Base-by-base conservation (phyloP, 1,284 basidiomycete genomes). In the Ganoderma meredithae region DNA sequence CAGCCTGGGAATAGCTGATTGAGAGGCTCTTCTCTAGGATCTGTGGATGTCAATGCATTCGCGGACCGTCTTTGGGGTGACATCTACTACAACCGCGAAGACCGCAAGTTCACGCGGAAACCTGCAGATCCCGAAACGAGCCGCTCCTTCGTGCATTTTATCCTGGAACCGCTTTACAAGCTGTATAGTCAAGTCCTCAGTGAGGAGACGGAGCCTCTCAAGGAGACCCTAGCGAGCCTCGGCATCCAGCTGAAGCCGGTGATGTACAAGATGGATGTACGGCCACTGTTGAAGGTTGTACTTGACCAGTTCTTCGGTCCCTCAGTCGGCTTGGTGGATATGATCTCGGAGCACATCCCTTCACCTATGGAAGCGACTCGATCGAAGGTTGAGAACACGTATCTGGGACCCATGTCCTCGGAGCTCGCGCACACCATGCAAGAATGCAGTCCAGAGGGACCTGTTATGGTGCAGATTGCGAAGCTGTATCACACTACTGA, bases 201-300 rank as follows among this genome's bases (percentile, higher is more conserved):
- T 73, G 94, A 96, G 78, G 95, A 99, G 74, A 93, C 93, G 0
- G 94, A 94, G 12, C 85, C 86, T 47, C 86, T 99, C 60, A 93
- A 91, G 77, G 86, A 85, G 64, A 99, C 97, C 1, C 84, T 99
- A n/a, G 84, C 84, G 8, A 83, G 85, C 17, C 85, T 99, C 44
- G 90, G 91, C 5, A 99, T 99, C 76, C 86, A 89, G 60, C 84
- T 99, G 73, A 98, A 97, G 81, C 94, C 96, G 0, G 86, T 96
- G 49, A 95, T 95, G 86, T 99, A 93, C 86, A 99, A 99, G 85
- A 97, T 99, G 92, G 98, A 99, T 78, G 96, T 97, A 9, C 86
- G 97, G 64, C 97, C 98, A 3, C 82, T 99, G 68, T 84, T 99
- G 71, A 97, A 98, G 83, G 94, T 95, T 56, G 93, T 99, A 4